Percentiles rank a stretch among this genome's conserved stretches.
Evolutionary conservation across 2,329 filamentous ascomycete species (phyloP).

Genomic region (Penicillium crustosum): DNA sequence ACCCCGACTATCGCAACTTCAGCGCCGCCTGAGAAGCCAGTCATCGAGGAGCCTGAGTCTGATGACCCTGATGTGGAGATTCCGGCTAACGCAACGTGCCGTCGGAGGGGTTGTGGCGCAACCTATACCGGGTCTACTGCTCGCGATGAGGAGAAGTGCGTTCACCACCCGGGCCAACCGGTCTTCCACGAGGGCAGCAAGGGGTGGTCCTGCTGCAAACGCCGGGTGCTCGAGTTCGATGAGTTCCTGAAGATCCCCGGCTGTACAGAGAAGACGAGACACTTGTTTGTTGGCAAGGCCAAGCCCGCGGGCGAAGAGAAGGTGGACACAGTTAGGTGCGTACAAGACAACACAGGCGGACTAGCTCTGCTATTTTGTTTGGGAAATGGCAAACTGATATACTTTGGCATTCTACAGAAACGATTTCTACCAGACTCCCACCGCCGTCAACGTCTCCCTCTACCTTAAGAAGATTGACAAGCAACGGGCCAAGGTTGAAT

Average conservation of each 20-base stretch:
- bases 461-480: constrained; percentile 98
- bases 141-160: constrained; percentile 72
- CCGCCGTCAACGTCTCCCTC: constrained; percentile 81
- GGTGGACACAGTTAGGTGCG: constrained; percentile 73
- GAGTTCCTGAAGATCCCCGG: constrained; percentile 96
- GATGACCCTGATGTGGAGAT: constrained; percentile 77
- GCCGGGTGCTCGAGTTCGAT: constrained; percentile 92
- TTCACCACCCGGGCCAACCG: constrained; percentile 84
- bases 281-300: constrained; percentile 77
- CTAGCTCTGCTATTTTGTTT: not conserved
- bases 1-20: constrained; percentile 33
- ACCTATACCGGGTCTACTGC: constrained; percentile 60
- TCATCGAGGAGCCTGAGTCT: constrained; percentile 71
- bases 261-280: constrained; percentile 76
- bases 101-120: constrained; percentile 70
- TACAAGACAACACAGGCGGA: constrained; percentile 7
- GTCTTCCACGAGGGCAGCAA: constrained; percentile 99
- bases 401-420: constrained; percentile 50
- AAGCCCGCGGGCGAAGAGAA: constrained; percentile 71
- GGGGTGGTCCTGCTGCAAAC: constrained; percentile 96
- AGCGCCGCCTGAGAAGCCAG: constrained; percentile 35
- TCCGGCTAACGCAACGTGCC: constrained; percentile 71
- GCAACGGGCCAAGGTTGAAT: constrained; percentile 69
- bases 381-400: constrained; percentile 6
- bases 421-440: constrained; percentile 93